Evolutionary conservation across 805 yeast species (phyloP).

Genomic region (Nakazawaea peltata): DNA sequence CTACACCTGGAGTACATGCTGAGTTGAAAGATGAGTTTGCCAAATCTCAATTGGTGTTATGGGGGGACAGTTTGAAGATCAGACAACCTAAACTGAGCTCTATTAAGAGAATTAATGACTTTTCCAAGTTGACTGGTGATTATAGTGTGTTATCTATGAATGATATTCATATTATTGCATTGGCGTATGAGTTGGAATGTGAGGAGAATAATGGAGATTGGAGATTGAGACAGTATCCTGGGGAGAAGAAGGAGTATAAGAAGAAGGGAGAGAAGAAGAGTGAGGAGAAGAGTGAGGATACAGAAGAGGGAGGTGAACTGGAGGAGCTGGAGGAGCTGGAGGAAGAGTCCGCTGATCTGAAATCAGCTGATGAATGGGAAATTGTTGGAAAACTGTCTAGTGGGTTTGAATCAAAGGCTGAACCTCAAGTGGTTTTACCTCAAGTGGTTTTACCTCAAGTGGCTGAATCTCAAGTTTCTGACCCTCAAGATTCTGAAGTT

Average conservation of each 20-base stretch:
- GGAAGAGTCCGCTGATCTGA: too few relatives aligned
- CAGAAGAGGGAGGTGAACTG: slow-evolving; percentile 8
- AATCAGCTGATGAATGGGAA: slow-evolving; percentile 11
- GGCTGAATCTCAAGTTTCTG: background rate
- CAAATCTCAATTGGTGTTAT: slow-evolving; percentile 65
- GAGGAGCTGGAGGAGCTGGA: slow-evolving; percentile 4
- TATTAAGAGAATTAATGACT: slow-evolving; percentile 59
- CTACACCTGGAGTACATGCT: slow-evolving; percentile 85
- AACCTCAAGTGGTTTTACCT: background rate
- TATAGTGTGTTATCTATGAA: slow-evolving; percentile 78
- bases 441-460: too few relatives aligned
- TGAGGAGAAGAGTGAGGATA: slow-evolving; percentile 12
- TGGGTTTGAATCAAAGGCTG: too few relatives aligned
- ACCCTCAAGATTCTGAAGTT: background rate
- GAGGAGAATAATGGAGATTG: slow-evolving; percentile 63
- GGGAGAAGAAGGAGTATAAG: slow-evolving; percentile 36
- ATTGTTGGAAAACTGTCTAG: slow-evolving; percentile 2
- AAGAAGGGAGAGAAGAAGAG: slow-evolving; percentile 16
- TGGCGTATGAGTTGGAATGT: slow-evolving; percentile 79
- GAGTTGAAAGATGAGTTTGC: slow-evolving; percentile 87
- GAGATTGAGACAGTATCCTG: slow-evolving; percentile 68
- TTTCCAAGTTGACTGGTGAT: slow-evolving; percentile 89
- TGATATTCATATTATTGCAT: slow-evolving; percentile 88
- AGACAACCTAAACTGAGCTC: slow-evolving; percentile 70
- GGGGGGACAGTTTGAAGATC: slow-evolving; percentile 65